Evolutionary conservation across 176 grass and related monocot genomes (phyloP).

Genomic region (Carex cristatella): DNA sequence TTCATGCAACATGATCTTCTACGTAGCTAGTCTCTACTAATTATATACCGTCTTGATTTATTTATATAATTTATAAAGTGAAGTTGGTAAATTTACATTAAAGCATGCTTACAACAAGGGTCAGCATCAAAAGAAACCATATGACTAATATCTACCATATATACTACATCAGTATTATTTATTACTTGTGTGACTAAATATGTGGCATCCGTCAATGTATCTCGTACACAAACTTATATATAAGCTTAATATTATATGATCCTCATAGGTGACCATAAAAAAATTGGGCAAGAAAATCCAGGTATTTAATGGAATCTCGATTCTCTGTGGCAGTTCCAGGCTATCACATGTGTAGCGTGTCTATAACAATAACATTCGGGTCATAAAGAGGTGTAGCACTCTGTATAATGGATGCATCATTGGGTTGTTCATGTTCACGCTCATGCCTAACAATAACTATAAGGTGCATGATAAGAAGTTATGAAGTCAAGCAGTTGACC

Average conservation of each 20-base stretch:
- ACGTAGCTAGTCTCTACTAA: too few species aligned
- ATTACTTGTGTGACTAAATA: too few species aligned
- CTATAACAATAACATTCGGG: background rate
- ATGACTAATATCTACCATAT: too few species aligned
- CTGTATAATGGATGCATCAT: background rate
- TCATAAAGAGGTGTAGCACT: background rate
- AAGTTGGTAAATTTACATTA: too few species aligned
- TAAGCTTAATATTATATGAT: background rate
- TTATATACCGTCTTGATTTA: too few species aligned
- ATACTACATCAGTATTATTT: too few species aligned
- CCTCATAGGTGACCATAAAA: background rate
- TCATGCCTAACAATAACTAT: conserved; percentile 7
- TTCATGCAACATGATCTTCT: too few species aligned
- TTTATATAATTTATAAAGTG: too few species aligned
- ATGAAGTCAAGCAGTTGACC: conserved; percentile 23
- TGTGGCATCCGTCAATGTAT: too few species aligned
- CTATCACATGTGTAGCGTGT: background rate
- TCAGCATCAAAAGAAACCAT: too few species aligned
- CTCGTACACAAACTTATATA: background rate
- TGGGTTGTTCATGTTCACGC: background rate
- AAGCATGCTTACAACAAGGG: too few species aligned
- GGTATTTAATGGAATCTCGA: background rate
- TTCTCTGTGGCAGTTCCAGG: background rate
- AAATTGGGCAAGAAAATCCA: background rate
- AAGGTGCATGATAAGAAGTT: background rate